Conservation (phyloP, 257 asterid genomes). For the Rubia yunnanensis region DNA sequence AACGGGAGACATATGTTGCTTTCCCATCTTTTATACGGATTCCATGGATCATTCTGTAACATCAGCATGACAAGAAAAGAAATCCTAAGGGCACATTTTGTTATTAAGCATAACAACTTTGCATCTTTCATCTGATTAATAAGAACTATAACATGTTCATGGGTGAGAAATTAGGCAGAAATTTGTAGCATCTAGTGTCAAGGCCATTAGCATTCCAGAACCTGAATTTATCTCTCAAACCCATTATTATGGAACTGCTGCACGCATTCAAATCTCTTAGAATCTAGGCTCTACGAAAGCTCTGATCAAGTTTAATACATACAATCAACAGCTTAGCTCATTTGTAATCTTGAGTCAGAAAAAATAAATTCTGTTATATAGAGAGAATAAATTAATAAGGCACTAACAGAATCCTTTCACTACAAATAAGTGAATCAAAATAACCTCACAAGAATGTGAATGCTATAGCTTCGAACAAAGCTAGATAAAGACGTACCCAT, state of each 20-base stretch:
- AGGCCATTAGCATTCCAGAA: neutral
- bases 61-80: conserved; percentile 2
- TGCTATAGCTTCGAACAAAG: neutral
- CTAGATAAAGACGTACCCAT: conserved; percentile 59
- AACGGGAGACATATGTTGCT: conserved; percentile 88
- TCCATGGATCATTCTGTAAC: conserved; percentile 89
- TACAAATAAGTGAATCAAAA: neutral
- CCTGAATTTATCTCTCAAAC: neutral
- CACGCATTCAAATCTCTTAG: neutral
- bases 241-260: neutral
- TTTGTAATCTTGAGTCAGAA: neutral
- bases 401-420: neutral
- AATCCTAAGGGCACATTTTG: neutral
- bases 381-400: neutral
- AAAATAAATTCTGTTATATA: neutral
- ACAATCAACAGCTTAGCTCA: neutral
- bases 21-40: conserved; percentile 90
- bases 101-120: neutral
- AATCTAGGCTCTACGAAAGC: neutral
- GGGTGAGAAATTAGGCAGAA: neutral
- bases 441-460: neutral
- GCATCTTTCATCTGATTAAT: neutral
- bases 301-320: neutral
- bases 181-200: neutral
- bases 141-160: neutral